These are phyloP conservation scores for Pseudomonodictys pantanalensis DNA, from an alignment of 495 filamentous ascomycete species.

Conservation along the genomic window DNA sequence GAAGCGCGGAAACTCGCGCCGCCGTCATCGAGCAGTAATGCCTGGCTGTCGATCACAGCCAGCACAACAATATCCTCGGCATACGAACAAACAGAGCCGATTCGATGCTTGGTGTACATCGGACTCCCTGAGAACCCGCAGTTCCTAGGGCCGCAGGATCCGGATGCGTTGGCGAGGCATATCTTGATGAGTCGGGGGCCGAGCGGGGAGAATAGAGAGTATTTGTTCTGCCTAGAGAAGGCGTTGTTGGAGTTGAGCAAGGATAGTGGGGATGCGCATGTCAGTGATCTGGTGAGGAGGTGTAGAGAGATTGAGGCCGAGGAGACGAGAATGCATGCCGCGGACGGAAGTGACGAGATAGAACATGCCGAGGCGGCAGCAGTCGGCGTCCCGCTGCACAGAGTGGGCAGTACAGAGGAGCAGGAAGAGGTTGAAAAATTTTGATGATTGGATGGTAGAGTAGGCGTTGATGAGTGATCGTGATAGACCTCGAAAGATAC, in stretches of 20 bases:
- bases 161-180: conserved; percentile 76
- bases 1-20: conserved; percentile 40
- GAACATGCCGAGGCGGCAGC: conserved; percentile 7
- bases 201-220: conserved; percentile 89
- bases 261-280: conserved; percentile 81
- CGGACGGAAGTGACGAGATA: not conserved
- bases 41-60: conserved; percentile 34
- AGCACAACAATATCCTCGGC: not conserved
- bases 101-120: conserved; percentile 81
- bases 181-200: conserved; percentile 75
- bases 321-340: conserved; percentile 16
- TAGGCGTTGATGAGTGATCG: not conserved
- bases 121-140: conserved; percentile 92
- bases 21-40: no score
- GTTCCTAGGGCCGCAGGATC: conserved; percentile 80
- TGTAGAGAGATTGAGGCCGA: conserved; percentile 51
- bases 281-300: conserved; percentile 57
- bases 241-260: conserved; percentile 70
- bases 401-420: conserved; percentile 52
- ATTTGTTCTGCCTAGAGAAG: conserved; percentile 77
- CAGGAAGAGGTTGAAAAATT: conserved; percentile 31
- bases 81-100: conserved; percentile 28
- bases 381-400: conserved; percentile 44
- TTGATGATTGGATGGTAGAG: no score
- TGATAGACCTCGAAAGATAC: not conserved